Evolutionary conservation across 1,284 basidiomycete species (phyloP), one percentile per base, ranked within the genome.

Genomic region (Apiotrichum veenhuisii): DNA sequence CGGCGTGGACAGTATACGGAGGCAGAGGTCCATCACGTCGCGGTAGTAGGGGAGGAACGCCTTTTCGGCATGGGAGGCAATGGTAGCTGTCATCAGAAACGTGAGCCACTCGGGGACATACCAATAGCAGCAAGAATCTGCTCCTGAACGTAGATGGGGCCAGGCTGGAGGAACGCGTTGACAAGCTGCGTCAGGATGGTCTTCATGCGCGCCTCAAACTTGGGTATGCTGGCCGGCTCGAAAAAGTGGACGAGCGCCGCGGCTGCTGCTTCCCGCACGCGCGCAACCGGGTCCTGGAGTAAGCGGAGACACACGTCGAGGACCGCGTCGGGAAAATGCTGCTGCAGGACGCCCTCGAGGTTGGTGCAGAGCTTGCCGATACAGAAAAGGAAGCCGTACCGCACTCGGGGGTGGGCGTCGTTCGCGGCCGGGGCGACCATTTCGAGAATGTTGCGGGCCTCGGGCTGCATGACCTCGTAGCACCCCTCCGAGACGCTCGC

Each of bases 201-300:
- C 40, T 58, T 88, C 17, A 92, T 82, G 70, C 88, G 89, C 0
- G 86, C 86, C 1, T 86, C 66, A 3, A 90, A 81, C 0, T 83
- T 84, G 20, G 86, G 82, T n/a, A 83, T 80, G 62, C 84, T 85
- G 33, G 88, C 86, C 38, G 87, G 87, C 70, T 91, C 87, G 73
- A 88, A 92, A 75, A 91, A 91, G 73, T 91, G 91, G 68, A 91
- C 89, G n/a, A 91, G 79, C 0, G 88, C 88, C 0, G 89, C 86
- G 0, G 88, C 88, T 0, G 89, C 88, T 64, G 92, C 90, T 0
- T 88, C 81, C 59, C 89, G 88, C 0, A 92, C 89, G 30, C 89
- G 77, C 45, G 87, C 80, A 67, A 89, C 87, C 4, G 85, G 85
- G 52, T 87, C 88, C 64, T 87, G 84, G 3, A 91, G 79, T 0